These are phyloP conservation scores for Desmodesmus armatus DNA, from an alignment of 139 green algal genomes.

Conservation along the genomic window DNA sequence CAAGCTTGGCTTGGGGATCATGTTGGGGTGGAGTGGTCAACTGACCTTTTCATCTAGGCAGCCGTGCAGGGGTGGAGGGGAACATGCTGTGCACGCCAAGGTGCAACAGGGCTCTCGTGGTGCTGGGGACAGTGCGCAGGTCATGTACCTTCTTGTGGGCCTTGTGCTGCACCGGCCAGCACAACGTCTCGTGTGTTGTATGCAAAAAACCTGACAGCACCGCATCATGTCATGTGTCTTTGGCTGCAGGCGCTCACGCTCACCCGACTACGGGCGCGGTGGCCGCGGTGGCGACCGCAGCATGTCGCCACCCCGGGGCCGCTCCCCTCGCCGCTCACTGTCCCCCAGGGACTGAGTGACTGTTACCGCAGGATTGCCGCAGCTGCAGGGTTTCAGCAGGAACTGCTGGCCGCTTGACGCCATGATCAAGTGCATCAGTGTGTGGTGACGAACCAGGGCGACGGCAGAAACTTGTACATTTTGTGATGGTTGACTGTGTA, in stretches of 20 bases:
- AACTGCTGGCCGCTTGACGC: background rate
- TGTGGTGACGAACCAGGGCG: too few relatives aligned
- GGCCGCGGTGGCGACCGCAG: constrained; percentile 7
- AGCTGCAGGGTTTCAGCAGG: background rate
- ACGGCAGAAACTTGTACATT: too few relatives aligned
- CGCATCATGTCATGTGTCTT: background rate
- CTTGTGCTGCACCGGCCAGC: background rate
- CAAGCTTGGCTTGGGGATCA: background rate
- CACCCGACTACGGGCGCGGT: constrained; percentile 32
- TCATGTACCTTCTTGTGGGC: background rate
- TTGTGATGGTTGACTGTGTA: too few relatives aligned
- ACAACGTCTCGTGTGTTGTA: too few relatives aligned
- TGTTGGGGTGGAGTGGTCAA: too few relatives aligned
- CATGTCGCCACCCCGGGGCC: background rate
- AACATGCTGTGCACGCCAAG: background rate
- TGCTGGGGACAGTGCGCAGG: background rate
- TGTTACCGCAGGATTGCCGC: too few relatives aligned
- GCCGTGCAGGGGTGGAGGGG: background rate
- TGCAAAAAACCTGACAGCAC: constrained; percentile 1
- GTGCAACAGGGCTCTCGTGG: background rate
- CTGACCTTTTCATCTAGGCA: too few relatives aligned
- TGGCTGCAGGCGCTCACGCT: constrained; percentile 8
- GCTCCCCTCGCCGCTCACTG: constrained; percentile 5
- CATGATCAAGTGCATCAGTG: too few relatives aligned
- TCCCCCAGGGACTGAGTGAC: background rate